Percentiles rank a stretch among this genome's conserved stretches.
phyloP scores from a whole-genome alignment of 1,139 yeast genomes.

The Taphrina communis region DNA sequence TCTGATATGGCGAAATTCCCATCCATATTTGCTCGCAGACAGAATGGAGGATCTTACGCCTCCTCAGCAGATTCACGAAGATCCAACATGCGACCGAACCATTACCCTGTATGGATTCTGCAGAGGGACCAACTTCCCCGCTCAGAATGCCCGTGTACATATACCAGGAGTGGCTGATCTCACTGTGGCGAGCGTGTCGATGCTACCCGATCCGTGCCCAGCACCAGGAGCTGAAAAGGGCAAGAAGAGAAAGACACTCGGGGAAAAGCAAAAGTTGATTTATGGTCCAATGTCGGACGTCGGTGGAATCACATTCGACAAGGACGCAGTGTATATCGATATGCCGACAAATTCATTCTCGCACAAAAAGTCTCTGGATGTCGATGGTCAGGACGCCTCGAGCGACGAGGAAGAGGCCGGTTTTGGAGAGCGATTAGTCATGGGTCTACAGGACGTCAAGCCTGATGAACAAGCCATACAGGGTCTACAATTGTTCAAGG shows the following conservation, averaged over 20 bases:
- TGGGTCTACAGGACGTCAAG: slow-evolving; percentile 74
- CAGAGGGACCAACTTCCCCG: slow-evolving; percentile 88
- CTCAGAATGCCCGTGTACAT: slow-evolving; percentile 78
- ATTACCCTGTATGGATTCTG: slow-evolving; percentile 92
- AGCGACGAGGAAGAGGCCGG: slow-evolving; percentile 64
- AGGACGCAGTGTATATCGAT: slow-evolving; percentile 95
- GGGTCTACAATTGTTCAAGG: slow-evolving; percentile 71
- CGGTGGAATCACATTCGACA: slow-evolving; percentile 95
- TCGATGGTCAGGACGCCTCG: slow-evolving; percentile 37
- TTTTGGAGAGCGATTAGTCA: slow-evolving; percentile 80
- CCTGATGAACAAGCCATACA: slow-evolving; percentile 67
- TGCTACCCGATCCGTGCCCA: slow-evolving; percentile 97
- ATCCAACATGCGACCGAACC: slow-evolving; percentile 84
- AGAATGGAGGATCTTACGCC: slow-evolving; percentile 95
- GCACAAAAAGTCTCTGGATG: slow-evolving; percentile 40
- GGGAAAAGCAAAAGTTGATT: slow-evolving; percentile 89
- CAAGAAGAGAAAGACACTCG: slow-evolving; percentile 79
- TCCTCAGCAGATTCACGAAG: slow-evolving; percentile 77
- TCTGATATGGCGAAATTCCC: slow-evolving; percentile 97
- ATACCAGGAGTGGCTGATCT: slow-evolving; percentile 96
- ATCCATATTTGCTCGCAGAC: slow-evolving; percentile 90
- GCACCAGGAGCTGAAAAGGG: slow-evolving; percentile 88
- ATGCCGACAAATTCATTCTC: slow-evolving; percentile 71
- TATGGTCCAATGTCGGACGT: slow-evolving; percentile 99
- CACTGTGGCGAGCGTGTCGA: slow-evolving; percentile 74